Evolutionary conservation across 225 moss, liverwort and hornwort species (phyloP).

Genomic region (Sphagnum tenellum): DNA sequence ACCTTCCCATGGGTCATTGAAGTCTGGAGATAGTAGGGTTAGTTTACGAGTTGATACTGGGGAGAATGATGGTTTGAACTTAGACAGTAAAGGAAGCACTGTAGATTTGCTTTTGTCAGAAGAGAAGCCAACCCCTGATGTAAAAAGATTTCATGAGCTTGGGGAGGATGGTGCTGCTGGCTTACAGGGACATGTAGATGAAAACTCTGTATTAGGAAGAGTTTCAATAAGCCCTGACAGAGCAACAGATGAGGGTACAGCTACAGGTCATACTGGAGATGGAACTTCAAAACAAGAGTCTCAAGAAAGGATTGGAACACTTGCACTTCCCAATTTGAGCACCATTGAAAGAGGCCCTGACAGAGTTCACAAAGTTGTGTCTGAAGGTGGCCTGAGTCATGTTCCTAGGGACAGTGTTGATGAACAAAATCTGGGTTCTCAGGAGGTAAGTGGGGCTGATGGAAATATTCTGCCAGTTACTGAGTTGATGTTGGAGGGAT

Average conservation of each 20-base stretch:
- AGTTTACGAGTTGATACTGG: conserved; percentile 12
- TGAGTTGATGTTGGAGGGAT: too few relatives aligned
- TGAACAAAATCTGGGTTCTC: too few relatives aligned
- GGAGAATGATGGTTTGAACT: conserved; percentile 6
- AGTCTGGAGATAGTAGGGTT: conserved; percentile 10
- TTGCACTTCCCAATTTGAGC: too few relatives aligned
- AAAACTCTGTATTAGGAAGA: conserved; percentile 1
- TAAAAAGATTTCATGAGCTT: conserved; percentile 9
- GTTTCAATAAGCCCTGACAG: not conserved
- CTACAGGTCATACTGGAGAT: too few relatives aligned
- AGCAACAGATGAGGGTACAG: conserved; percentile 3
- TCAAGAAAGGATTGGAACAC: too few relatives aligned
- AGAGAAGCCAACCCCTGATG: conserved; percentile 5
- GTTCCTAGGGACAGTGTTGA: too few relatives aligned
- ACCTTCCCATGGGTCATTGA: conserved; percentile 10
- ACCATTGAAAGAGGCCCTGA: too few relatives aligned
- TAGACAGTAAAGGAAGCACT: conserved; percentile 6
- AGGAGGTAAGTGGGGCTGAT: too few relatives aligned
- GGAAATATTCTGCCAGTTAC: too few relatives aligned
- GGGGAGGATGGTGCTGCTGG: conserved; percentile 6
- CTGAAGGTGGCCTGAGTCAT: too few relatives aligned
- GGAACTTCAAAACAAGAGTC: too few relatives aligned
- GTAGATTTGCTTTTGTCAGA: not conserved
- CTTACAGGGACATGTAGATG: conserved; percentile 7
- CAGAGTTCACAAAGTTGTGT: too few relatives aligned